Conservation (phyloP, 78 protist species). For the Dictyostelium intermedium region DNA sequence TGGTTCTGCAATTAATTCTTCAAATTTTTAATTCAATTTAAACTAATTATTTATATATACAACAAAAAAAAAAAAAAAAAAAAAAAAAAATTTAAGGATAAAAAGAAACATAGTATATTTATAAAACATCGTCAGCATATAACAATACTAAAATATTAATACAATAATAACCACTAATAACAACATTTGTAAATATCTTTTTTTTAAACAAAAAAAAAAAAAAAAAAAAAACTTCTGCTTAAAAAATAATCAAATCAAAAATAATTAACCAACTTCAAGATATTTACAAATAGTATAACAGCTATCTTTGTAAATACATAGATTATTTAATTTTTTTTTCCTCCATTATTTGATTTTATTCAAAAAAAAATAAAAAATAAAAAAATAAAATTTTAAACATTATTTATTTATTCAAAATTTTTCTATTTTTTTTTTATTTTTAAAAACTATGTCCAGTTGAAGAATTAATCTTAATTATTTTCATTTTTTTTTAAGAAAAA, state of each 20-base stretch:
- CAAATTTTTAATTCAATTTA: background rate
- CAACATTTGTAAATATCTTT: background rate
- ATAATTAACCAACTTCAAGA: background rate
- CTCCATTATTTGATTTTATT: background rate
- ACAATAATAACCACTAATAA: background rate
- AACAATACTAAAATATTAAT: background rate
- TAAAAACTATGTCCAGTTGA: background rate
- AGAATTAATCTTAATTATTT: background rate
- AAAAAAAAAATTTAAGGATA: background rate
- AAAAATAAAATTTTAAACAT: background rate
- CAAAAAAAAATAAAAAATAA: background rate
- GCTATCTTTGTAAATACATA: background rate
- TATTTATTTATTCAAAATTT: background rate
- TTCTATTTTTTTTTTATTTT: too few species aligned
- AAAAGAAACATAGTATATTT: background rate
- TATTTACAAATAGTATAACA: slow-evolving; percentile 3
- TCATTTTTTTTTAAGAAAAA: too few species aligned
- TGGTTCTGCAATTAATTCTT: background rate
- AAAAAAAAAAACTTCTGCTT: background rate
- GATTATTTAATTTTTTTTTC: background rate
- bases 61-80: background rate
- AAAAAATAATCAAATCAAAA: background rate
- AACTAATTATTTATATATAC: background rate
- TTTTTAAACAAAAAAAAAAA: background rate
- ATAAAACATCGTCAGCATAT: background rate